Base-by-base conservation (phyloP, 2,329 filamentous ascomycete species). In the Simplicillium sp. region DNA sequence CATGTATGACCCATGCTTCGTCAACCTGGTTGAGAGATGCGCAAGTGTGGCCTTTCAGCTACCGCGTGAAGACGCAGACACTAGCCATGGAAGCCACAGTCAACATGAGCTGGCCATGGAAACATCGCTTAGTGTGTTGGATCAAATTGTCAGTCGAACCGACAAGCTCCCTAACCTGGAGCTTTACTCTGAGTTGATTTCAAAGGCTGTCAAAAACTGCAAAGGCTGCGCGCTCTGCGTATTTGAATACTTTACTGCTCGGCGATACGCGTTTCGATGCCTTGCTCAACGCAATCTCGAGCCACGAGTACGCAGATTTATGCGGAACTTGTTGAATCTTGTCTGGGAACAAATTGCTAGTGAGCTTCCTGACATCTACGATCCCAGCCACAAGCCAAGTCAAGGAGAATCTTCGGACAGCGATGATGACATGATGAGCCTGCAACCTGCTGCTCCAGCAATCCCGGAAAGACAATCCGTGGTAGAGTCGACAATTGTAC, bases 1-100 rank as follows among this genome's bases (percentile, higher is more conserved):
- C 56, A 69, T 94, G 17, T 85, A 84, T 51, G 88, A 94, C 51
- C 75, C 77, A 2, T 70, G 71, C 28, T 85, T 94, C 52, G 68
- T 79, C 2, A 62, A 65, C 2, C 87, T 94, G 48, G 71, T 88
- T 13, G 67, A 71, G 29, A 68, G 70, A 40, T 66, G 87, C 31
- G 70, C 92, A 25, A 60, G 65, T 7, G 72, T 75, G 32, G 63
- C 80, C 38, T 25, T 25, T 9, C 6, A 75, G 68, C 37, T 60
- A 65, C 15, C 51, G 75, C 29, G 70, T n/a, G n/a, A 25, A 25
- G 20, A 25, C 6, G 20, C 20, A 25, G 20, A 36, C 13, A 36
- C 34, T 16, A 6, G 34, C 34, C 13, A 16, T 6, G 13, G 34
- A 17, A 11, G 6, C 13, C 18, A 18, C 11, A 5, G 14, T 7